These are phyloP conservation scores for Arachis stenosperma DNA, from an alignment of 306 rosid species.

Conservation along the genomic window DNA sequence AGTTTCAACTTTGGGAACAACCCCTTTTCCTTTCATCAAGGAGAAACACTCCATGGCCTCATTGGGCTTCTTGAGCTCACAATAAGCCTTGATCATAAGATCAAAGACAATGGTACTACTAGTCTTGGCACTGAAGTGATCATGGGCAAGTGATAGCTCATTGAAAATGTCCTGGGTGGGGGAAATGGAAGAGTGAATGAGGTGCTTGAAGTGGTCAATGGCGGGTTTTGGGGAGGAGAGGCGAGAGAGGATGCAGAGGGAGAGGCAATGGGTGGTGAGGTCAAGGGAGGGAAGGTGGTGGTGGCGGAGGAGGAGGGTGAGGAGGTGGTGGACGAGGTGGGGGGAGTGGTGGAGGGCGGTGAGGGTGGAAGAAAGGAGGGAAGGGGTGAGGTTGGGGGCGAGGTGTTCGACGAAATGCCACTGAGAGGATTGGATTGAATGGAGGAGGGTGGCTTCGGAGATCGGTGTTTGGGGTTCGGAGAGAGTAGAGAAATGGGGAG, in stretches of 20 bases:
- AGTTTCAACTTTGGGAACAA: slow-evolving; percentile 58
- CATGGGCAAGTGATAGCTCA: slow-evolving; percentile 43
- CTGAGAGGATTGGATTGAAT: slow-evolving; percentile 63
- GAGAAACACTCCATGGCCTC: slow-evolving; percentile 38
- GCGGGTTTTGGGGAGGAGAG: slow-evolving; percentile 65
- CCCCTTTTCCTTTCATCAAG: slow-evolving; percentile 54
- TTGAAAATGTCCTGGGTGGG: slow-evolving; percentile 44
- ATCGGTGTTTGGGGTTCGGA: slow-evolving; percentile 36
- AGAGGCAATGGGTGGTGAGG: slow-evolving; percentile 52
- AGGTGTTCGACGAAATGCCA: slow-evolving; percentile 85
- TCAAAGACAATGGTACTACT: slow-evolving; percentile 47
- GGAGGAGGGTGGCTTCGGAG: slow-evolving; percentile 44
- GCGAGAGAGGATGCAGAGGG: slow-evolving; percentile 57
- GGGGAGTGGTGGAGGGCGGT: slow-evolving; percentile 57
- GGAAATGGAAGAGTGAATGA: slow-evolving; percentile 38
- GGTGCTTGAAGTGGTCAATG: slow-evolving; percentile 46
- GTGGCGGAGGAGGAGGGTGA: slow-evolving; percentile 48
- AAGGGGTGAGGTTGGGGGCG: slow-evolving; percentile 50
- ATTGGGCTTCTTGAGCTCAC: slow-evolving; percentile 57
- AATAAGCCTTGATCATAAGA: slow-evolving; percentile 55
- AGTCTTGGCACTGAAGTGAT: slow-evolving; percentile 41
- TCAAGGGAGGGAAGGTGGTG: slow-evolving; percentile 47
- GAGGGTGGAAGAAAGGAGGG: slow-evolving; percentile 56
- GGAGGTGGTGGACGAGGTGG: slow-evolving; percentile 45
- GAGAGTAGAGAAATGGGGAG: slow-evolving; percentile 36